A percentile compares a stretch with the other conserved stretches of the same genome.
These are phyloP conservation scores for Letharia columbiana DNA, from an alignment of 495 filamentous ascomycete genomes.

Conservation along the genomic window DNA sequence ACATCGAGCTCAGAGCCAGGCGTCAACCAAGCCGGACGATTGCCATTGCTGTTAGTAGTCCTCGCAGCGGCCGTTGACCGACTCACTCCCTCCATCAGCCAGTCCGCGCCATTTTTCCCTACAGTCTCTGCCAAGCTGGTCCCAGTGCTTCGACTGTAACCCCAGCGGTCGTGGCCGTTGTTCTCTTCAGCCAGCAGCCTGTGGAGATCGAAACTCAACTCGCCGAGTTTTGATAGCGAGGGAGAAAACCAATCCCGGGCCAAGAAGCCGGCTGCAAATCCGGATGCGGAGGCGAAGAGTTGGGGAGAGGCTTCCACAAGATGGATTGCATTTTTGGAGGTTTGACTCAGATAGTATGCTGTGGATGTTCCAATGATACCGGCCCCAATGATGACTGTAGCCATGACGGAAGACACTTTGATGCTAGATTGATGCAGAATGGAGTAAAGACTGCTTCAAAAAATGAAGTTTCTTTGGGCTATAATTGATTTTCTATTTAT, in stretches of 20 bases:
- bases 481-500: not conserved
- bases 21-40: conserved; percentile 51
- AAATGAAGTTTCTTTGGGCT: not conserved
- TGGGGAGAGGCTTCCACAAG: conserved; percentile 56
- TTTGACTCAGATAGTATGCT: conserved; percentile 63
- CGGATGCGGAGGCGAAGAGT: conserved; percentile 65
- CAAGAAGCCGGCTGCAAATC: conserved; percentile 65
- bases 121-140: conserved; percentile 40
- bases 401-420: conserved; percentile 25
- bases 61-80: conserved; percentile 48
- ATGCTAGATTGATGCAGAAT: not conserved
- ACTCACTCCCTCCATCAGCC: conserved; percentile 54
- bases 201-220: conserved; percentile 63
- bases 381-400: conserved; percentile 65
- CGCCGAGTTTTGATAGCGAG: conserved; percentile 47
- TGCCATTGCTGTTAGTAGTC: conserved; percentile 19
- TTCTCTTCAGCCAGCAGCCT: conserved; percentile 51
- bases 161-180: conserved; percentile 56
- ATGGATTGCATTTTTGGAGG: conserved; percentile 49
- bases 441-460: not conserved
- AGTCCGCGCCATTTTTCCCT: conserved; percentile 46
- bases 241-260: conserved; percentile 63
- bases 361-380: conserved; percentile 76
- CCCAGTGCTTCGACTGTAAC: conserved; percentile 55
- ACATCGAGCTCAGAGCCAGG: conserved; percentile 48